These are phyloP conservation scores for Colletotrichum magnum DNA, from an alignment of 2,329 filamentous ascomycete species.

Conservation along the genomic window DNA sequence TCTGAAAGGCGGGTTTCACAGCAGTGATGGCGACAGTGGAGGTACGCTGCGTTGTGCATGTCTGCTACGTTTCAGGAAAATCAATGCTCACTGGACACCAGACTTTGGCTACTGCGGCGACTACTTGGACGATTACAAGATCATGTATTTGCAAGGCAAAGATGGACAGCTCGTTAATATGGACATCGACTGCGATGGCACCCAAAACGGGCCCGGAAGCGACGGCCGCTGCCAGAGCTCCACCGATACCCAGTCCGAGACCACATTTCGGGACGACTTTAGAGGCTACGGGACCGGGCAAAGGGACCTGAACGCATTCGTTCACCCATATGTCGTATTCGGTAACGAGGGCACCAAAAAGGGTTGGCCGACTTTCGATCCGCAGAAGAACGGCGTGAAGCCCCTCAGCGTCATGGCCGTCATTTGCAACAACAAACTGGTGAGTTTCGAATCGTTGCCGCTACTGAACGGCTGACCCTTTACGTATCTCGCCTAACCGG, in stretches of 20 bases:
- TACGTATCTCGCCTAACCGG: background rate
- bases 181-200: constrained; percentile 72
- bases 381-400: constrained; percentile 54
- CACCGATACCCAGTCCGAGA: constrained; percentile 60
- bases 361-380: constrained; percentile 52
- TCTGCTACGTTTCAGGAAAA: background rate
- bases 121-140: constrained; percentile 53
- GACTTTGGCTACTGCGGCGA: constrained; percentile 63
- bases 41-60: constrained; percentile 45
- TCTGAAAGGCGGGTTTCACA: constrained; percentile 58
- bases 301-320: constrained; percentile 58
- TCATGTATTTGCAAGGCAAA: constrained; percentile 64
- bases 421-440: constrained; percentile 61
- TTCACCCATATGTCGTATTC: constrained; percentile 65
- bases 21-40: constrained; percentile 52
- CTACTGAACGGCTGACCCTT: no score
- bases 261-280: constrained; percentile 61
- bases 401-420: constrained; percentile 65
- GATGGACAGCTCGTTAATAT: constrained; percentile 63
- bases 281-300: constrained; percentile 52
- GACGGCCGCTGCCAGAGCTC: constrained; percentile 62
- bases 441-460: constrained; percentile 30
- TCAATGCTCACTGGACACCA: constrained; percentile 24
- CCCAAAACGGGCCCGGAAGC: constrained; percentile 53
- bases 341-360: constrained; percentile 55